phyloP scores from a whole-genome alignment of 2,329 filamentous ascomycete species.

The Anisogramma anomala region DNA sequence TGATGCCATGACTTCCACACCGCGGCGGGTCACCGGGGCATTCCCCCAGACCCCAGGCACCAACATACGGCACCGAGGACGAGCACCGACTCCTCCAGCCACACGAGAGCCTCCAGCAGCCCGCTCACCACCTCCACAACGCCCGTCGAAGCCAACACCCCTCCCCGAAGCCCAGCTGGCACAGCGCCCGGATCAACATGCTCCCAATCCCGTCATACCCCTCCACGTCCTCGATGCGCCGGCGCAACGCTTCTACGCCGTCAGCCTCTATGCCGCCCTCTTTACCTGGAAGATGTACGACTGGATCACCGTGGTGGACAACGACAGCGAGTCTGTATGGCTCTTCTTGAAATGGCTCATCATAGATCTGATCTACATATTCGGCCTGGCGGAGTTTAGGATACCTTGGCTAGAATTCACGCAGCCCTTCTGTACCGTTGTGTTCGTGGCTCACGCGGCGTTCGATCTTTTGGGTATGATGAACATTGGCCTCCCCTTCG shows the following conservation, averaged over 20 bases:
- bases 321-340: slow-evolving; percentile 78
- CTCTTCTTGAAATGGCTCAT: slow-evolving; percentile 89
- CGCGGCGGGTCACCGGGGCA: slow-evolving; percentile 13
- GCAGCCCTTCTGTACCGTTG: slow-evolving; percentile 55
- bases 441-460: slow-evolving; percentile 61
- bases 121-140: slow-evolving; percentile 1
- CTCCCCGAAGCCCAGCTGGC: slow-evolving; percentile 31
- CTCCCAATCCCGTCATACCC: slow-evolving; percentile 59
- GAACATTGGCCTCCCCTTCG: slow-evolving; percentile 68
- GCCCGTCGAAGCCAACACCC: background rate
- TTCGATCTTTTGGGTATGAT: slow-evolving; percentile 88
- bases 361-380: slow-evolving; percentile 78
- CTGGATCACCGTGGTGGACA: slow-evolving; percentile 65
- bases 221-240: slow-evolving; percentile 76
- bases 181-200: slow-evolving; percentile 27
- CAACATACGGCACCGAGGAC: slow-evolving; percentile 13
- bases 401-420: slow-evolving; percentile 97
- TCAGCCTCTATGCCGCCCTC: slow-evolving; percentile 64
- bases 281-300: slow-evolving; percentile 81
- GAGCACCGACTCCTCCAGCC: slow-evolving; percentile 7
- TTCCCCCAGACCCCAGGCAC: slow-evolving; percentile 14
- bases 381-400: slow-evolving; percentile 71
- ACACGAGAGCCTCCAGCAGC: too few relatives aligned
- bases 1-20: slow-evolving; percentile 15
- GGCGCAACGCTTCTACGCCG: slow-evolving; percentile 77